Base-by-base conservation (phyloP, 2,329 filamentous ascomycete species). In the Aspergillus novoparasiticus region DNA sequence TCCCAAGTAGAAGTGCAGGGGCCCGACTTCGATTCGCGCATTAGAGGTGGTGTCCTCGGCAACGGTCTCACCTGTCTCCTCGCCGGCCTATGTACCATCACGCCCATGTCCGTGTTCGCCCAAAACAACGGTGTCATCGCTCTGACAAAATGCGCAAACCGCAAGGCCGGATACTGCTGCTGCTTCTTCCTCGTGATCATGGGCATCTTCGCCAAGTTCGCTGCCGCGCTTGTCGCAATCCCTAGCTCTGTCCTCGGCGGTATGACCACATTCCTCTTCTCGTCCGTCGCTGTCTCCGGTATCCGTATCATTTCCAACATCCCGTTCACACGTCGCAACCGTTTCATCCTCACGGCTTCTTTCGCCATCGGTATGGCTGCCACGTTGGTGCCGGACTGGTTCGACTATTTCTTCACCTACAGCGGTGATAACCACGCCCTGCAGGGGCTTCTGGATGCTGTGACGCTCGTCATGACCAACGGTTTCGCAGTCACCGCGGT, bases 51-150 rank as follows among this genome's bases (percentile, higher is more conserved):
- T 57, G 85, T 90, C 11, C 79, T 90, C 2, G 87, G 87, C 1
- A 89, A 90, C 69, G 88, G 88, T 0, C 72, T 90, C n/a, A 89
- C 88, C 67, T 87, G 87, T 65, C 78, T 90, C 55, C 69, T 90
- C 43, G 85, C 85, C 36, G 87, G 85, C 1, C 82, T 91, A 41
- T 86, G 84, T 73, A 91, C 89, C 8, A 89, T 89, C 65, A 88
- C 86, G 0, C 88, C 89, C 6, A 89, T 90, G 87, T 86, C 85
- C 2, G 87, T 86, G 0, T 90, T 90, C 68, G 88, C 88, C 0
- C 87, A 89, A 69, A 90, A 90, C 78, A 90, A 90, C 73, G 88
- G 87, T 66, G 88, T 89, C 62, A 90, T 90, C 62, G 85, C 87
- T 0, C 77, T 91, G 48, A 91, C 89, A 0, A 84, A 87, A 30